Conservation (phyloP, 2,329 filamentous ascomycete genomes). For the Penicillium sp. region DNA sequence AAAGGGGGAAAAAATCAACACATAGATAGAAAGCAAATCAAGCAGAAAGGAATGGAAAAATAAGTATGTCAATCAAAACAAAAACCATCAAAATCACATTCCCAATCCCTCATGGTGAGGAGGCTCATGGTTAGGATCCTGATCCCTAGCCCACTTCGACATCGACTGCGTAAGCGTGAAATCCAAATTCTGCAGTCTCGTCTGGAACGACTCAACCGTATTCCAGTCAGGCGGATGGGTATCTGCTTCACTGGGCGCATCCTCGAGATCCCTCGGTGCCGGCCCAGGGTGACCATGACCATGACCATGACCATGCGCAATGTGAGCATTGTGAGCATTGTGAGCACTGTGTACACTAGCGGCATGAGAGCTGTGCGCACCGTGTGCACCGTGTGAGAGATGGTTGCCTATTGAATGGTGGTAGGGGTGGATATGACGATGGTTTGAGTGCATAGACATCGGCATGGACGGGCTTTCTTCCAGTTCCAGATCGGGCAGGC, state of each 20-base stretch:
- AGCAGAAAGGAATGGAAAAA: background rate
- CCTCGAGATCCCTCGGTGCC: conserved; percentile 6
- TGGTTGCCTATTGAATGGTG: conserved; percentile 12
- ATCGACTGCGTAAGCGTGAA: conserved; percentile 19
- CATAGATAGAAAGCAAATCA: background rate
- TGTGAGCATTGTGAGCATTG: background rate
- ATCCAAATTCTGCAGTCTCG: conserved; percentile 14
- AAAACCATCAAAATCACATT: conserved; percentile 13
- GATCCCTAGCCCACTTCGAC: conserved; percentile 23
- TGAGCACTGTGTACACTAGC: background rate
- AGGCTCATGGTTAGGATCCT: conserved; percentile 22
- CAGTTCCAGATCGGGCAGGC: conserved; percentile 25
- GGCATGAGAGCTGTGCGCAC: background rate
- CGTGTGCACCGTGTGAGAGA: background rate
- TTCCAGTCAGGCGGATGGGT: conserved; percentile 19
- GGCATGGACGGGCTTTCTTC: conserved; percentile 25
- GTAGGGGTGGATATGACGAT: conserved; percentile 5
- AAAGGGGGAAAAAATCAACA: background rate
- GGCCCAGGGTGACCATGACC: background rate
- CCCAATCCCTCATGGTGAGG: conserved; percentile 23
- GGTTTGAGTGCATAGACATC: conserved; percentile 12
- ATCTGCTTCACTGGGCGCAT: conserved; percentile 12
- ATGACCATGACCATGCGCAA: background rate
- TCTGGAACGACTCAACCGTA: conserved; percentile 23
- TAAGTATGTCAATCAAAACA: background rate